Conservation (phyloP, 331 rosid species). For the Spiraea crenata region DNA sequence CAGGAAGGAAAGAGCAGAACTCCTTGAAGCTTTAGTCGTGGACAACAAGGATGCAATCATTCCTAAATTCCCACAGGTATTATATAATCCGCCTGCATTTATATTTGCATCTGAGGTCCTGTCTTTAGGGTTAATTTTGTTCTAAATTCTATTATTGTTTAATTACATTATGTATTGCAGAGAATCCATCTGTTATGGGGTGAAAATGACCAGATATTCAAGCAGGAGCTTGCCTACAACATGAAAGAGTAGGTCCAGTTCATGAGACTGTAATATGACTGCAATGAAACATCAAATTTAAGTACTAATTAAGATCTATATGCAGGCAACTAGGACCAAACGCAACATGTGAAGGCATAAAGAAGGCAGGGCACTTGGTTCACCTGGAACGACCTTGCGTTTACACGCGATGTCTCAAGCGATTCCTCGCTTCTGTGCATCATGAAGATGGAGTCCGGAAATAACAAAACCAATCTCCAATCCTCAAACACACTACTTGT, state of each 20-base stretch:
- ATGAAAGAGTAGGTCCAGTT: constrained; percentile 60
- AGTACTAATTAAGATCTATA: too few species aligned
- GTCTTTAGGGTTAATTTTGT: not conserved
- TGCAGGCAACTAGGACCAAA: constrained; percentile 55
- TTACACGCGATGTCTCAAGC: constrained; percentile 59
- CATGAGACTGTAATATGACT: too few species aligned
- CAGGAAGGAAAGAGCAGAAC: constrained; percentile 77
- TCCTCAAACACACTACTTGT: too few species aligned
- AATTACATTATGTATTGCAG: constrained; percentile 28
- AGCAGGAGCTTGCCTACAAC: constrained; percentile 64
- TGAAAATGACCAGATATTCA: constrained; percentile 78
- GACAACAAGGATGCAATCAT: constrained; percentile 46
- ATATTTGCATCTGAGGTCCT: too few species aligned
- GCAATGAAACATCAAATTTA: too few species aligned
- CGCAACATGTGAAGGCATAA: constrained; percentile 51
- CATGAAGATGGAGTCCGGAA: constrained; percentile 12
- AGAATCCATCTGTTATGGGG: constrained; percentile 92
- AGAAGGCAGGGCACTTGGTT: constrained; percentile 76
- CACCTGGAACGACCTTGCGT: constrained; percentile 75
- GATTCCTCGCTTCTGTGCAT: constrained; percentile 41
- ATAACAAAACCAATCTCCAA: not conserved
- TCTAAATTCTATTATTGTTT: not conserved
- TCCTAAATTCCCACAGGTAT: constrained; percentile 69
- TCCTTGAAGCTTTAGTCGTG: constrained; percentile 61
- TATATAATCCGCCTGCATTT: too few species aligned